Percentiles rank a stretch among this genome's conserved stretches.
Evolutionary conservation across 306 rosid species (phyloP).

Genomic region (Prunus mume): DNA sequence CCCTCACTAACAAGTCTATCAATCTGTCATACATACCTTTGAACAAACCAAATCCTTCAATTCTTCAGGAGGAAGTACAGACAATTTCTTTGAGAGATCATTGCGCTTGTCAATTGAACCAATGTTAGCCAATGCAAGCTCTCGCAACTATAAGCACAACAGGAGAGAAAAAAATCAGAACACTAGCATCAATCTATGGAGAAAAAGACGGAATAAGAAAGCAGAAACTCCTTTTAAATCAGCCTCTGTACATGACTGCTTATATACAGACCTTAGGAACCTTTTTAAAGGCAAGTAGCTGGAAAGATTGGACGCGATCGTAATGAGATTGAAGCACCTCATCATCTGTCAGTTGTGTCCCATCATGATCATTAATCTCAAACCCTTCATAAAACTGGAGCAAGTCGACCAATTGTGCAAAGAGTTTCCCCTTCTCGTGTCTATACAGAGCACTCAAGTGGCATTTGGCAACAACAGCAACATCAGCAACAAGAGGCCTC

Average conservation of each 20-base stretch:
- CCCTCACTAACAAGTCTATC: neutral
- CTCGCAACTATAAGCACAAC: slow-evolving; percentile 63
- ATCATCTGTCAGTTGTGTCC: slow-evolving; percentile 86
- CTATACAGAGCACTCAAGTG: slow-evolving; percentile 90
- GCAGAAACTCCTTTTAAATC: neutral
- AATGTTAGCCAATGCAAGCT: slow-evolving; percentile 75
- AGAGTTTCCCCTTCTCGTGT: slow-evolving; percentile 91
- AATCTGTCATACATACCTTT: slow-evolving; percentile 55
- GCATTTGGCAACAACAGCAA: slow-evolving; percentile 96
- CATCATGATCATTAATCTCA: slow-evolving; percentile 93
- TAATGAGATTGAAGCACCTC: slow-evolving; percentile 93
- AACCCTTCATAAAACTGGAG: slow-evolving; percentile 92
- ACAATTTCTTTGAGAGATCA: slow-evolving; percentile 83
- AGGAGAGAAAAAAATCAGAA: slow-evolving; percentile 11
- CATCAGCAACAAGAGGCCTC: slow-evolving; percentile 96
- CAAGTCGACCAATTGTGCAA: slow-evolving; percentile 91
- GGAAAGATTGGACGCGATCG: slow-evolving; percentile 78
- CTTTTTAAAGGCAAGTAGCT: slow-evolving; percentile 84
- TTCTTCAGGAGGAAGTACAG: slow-evolving; percentile 69
- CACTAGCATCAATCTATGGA: neutral
- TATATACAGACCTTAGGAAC: slow-evolving; percentile 61
- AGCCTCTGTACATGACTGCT: neutral
- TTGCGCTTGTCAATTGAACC: slow-evolving; percentile 86
- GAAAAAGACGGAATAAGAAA: neutral
- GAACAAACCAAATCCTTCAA: slow-evolving; percentile 83